Evolutionary conservation across 2,329 filamentous ascomycete species (phyloP), one percentile per base, ranked within the genome.

Genomic region (Volutella citrinella): DNA sequence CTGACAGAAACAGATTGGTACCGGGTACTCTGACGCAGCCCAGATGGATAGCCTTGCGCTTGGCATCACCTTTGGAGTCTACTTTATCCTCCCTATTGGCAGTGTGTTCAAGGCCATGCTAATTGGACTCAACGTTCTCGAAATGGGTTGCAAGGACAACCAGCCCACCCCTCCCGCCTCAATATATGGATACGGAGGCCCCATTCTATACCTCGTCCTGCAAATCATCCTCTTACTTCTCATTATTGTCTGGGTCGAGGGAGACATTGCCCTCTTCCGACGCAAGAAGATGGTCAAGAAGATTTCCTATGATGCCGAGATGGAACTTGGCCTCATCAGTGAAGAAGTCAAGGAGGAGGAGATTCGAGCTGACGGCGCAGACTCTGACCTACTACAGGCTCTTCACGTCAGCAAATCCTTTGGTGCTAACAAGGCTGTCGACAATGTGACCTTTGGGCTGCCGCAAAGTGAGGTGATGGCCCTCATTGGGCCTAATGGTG

Each of bases 121-220:
- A 40, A 61, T 91, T 3, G 72, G 80, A 0, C 69, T 94, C 41
- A 95, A 95, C 55, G 68, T 87, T 3, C 91, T 93, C 57, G 84
- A 83, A 1, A 70, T 84, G 0, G 72, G 84, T 5, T 95, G 89
- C 58, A 70, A 72, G 19, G 78, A 74, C 20, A 66, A 76, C n/a
- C 40, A 68, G 11, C 64, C 32, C 18, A 80, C 87, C 46, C 80
- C 86, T 0, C 82, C 78, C 8, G 77, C 70, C 5, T 77, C 93
- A 14, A 73, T 73, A 2, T 73, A 82, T 12, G 42, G 27, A 11
- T 95, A 88, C 48, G 88, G 88, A 19, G 86, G 85, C 0, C 86
- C 87, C 0, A 88, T 94, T 19, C 62, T 90, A 0, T 94, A 91
- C 55, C 73, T 94, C 1, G 70, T 85, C 30, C 27, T 87, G 0